Evolutionary conservation across 768 basidiomycete species (phyloP), one percentile per base, ranked within the genome.

Genomic region (Cyclocybe aegerita): DNA sequence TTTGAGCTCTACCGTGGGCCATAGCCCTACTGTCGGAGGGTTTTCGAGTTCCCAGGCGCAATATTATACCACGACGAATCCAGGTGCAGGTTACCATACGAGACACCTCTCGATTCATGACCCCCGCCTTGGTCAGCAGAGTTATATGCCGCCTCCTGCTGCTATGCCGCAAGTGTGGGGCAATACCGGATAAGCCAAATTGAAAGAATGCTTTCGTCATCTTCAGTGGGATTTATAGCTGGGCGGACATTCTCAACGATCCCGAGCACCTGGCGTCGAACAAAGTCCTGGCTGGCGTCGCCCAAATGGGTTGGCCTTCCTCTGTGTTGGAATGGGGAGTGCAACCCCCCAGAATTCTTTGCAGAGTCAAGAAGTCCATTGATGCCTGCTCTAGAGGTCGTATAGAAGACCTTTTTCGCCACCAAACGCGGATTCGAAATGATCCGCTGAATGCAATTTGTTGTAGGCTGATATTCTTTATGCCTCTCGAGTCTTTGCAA

Each of bases 131-230:
- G 45, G 51, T 10, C 54, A 53, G 41, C 63, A 66, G 9, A 58
- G 62, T 34, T 65, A 62, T 40, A 43, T 62, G 14, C 56, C 65
- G 7, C 65, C 68, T 5, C 48, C 66, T 23, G 23, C 23, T 23
- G 23, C 23, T 3, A 62, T 69, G 50, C 64, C 70, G 8, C 70
- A 70, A 46, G 41, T 66, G 7, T 72, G 71, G 72, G 60, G 69
- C 29, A 68, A 67, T 48, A 63, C 52, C 46, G 68, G 70, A 29
- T 72, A 58, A 62, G 14, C 16, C 9, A 31, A 15, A 29, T 9
- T 10, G 14, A 52, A 40, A 35, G 23, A 33, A 23, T 11, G 16
- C 37, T 46, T 39, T 50, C 34, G 35, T 34, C 37, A 17, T 37
- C 45, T 49, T n/a, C 29, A 23, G 48, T 44, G 45, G 43, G 35